A percentile compares a stretch with the other conserved stretches of the same genome.
Evolutionary conservation across 78 protist species (phyloP).

Genomic region (Thecamonas trahens): DNA sequence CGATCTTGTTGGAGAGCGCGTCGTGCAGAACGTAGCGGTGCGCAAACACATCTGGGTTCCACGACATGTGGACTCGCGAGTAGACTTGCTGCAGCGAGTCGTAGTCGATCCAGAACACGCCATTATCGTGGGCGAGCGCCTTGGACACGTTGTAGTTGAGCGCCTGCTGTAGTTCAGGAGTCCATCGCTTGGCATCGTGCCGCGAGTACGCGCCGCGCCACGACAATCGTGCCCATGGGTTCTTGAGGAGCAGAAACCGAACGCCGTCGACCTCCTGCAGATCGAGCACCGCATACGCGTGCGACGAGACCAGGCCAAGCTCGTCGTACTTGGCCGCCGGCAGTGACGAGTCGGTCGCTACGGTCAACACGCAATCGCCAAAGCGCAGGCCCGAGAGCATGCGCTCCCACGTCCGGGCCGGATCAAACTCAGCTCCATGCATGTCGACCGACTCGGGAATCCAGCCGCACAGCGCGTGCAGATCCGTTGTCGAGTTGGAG

Average conservation of each 20-base stretch:
- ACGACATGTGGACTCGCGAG: slow-evolving; percentile 4
- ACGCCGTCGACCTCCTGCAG: slow-evolving; percentile 3
- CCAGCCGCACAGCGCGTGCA: slow-evolving; percentile 38
- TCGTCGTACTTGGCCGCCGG: slow-evolving; percentile 7
- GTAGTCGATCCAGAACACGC: slow-evolving; percentile 42
- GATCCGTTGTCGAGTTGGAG: slow-evolving; percentile 9
- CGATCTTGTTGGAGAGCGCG: not conserved
- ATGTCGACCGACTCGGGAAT: slow-evolving; percentile 19
- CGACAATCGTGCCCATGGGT: slow-evolving; percentile 38
- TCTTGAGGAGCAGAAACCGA: slow-evolving; percentile 19
- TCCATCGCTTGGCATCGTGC: slow-evolving; percentile 21
- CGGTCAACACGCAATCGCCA: not conserved
- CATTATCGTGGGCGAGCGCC: slow-evolving; percentile 10
- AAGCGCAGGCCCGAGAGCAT: not conserved
- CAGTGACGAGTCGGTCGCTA: not conserved
- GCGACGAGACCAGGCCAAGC: slow-evolving; percentile 25
- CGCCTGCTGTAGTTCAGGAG: slow-evolving; percentile 7
- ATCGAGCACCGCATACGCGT: slow-evolving; percentile 36
- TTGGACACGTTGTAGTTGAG: not conserved
- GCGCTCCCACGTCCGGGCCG: not conserved
- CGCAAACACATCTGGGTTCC: slow-evolving; percentile 14
- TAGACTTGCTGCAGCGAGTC: not conserved
- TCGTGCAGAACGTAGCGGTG: not conserved
- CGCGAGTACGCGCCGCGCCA: slow-evolving; percentile 28
- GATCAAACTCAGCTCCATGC: not conserved